Evolutionary conservation across 148 eudicot genomes (phyloP).

Genomic region (Cornus suecica): DNA sequence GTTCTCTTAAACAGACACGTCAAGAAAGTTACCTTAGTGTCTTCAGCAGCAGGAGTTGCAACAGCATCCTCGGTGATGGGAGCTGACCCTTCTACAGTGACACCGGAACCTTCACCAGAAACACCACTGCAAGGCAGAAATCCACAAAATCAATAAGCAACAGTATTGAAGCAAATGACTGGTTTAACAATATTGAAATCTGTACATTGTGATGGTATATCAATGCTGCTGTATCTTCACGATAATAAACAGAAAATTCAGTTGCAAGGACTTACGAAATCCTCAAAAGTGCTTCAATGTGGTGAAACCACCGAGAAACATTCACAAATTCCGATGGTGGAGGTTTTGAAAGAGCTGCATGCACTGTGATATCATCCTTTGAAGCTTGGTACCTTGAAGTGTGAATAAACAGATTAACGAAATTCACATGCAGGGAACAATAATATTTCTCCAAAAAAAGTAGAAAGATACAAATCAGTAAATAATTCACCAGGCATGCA

Average conservation of each 20-base stretch:
- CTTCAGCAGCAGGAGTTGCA: slow-evolving; percentile 75
- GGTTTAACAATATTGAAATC: not conserved
- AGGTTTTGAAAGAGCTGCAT: slow-evolving; percentile 50
- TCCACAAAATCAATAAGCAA: not conserved
- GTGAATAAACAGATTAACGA: not conserved
- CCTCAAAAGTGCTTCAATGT: slow-evolving; percentile 87
- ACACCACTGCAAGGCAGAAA: slow-evolving; percentile 54
- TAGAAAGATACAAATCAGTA: not conserved
- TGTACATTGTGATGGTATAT: not conserved
- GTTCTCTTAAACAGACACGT: not conserved
- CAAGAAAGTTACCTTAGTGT: slow-evolving; percentile 48
- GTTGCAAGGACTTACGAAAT: slow-evolving; percentile 63
- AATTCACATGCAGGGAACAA: not conserved
- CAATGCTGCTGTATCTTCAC: too few species aligned
- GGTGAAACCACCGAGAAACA: slow-evolving; percentile 79
- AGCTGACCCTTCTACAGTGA: slow-evolving; percentile 70
- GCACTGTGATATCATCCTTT: slow-evolving; percentile 84
- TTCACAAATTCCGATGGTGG: slow-evolving; percentile 72
- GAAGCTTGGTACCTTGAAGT: slow-evolving; percentile 77
- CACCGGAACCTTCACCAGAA: slow-evolving; percentile 80
- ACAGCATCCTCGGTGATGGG: slow-evolving; percentile 40
- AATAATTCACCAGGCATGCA: not conserved
- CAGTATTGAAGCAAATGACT: not conserved
- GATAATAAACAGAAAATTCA: not conserved
- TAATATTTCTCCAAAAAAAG: too few species aligned